phyloP scores from a whole-genome alignment of 768 basidiomycete genomes.

The Mycena alexandri region DNA sequence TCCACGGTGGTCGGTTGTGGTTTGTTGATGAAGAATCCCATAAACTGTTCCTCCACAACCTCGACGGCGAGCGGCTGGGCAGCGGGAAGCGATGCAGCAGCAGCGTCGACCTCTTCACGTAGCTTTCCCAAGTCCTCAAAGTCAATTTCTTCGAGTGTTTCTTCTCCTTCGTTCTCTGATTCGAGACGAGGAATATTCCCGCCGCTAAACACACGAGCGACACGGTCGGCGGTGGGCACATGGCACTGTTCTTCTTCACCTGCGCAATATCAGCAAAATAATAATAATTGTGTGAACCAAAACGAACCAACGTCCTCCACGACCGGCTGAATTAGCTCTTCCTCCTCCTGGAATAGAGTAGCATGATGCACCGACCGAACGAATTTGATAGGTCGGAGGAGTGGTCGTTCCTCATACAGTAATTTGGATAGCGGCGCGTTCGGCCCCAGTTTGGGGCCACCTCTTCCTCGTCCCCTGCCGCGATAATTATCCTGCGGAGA shows the following conservation, averaged over 20 bases:
- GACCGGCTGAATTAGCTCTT: constrained; percentile 70
- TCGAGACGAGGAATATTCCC: constrained; percentile 39
- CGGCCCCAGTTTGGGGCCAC: constrained; percentile 49
- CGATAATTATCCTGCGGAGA: constrained; percentile 30
- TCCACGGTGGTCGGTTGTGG: constrained; percentile 1
- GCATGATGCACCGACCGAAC: constrained; percentile 69
- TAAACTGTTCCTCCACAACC: constrained; percentile 51
- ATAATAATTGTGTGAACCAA: constrained; percentile 16
- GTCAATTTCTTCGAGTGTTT: constrained; percentile 71
- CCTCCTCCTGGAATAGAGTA: constrained; percentile 67
- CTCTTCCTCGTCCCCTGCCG: constrained; percentile 37
- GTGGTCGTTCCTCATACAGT: constrained; percentile 69
- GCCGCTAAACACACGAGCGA: constrained; percentile 72
- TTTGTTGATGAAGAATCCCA: constrained; percentile 53
- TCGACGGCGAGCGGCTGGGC: constrained; percentile 32
- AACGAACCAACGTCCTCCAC: constrained; percentile 66
- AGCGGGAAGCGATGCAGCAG: constrained; percentile 35
- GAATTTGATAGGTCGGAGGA: constrained; percentile 76
- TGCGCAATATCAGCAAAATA: constrained; percentile 38
- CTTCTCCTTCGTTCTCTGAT: constrained; percentile 48
- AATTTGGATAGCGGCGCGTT: constrained; percentile 68
- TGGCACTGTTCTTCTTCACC: constrained; percentile 66
- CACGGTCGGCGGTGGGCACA: constrained; percentile 78
- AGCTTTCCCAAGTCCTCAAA: constrained; percentile 71
- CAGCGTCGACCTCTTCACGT: constrained; percentile 53